Conservation (phyloP, 768 basidiomycete genomes). For the Lyophyllum decastes region DNA sequence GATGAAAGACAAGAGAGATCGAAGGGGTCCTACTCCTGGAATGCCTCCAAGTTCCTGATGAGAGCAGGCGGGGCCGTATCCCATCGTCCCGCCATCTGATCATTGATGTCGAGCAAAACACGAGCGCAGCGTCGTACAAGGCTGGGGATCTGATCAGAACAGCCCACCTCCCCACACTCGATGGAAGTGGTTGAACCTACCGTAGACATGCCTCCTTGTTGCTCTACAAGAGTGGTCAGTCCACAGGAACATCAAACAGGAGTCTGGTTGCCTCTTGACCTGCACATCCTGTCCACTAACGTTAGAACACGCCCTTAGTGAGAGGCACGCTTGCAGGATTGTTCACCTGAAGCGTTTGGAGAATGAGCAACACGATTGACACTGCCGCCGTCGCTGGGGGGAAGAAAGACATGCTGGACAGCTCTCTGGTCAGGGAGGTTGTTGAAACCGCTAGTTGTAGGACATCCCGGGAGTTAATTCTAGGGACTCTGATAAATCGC, state of each 20-base stretch:
- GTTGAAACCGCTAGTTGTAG: conserved; percentile 17
- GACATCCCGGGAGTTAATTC: conserved; percentile 16
- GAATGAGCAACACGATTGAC: conserved; percentile 40
- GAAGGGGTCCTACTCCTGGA: conserved; percentile 34
- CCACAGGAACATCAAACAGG: neutral
- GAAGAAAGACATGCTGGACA: conserved; percentile 31
- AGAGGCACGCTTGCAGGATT: neutral
- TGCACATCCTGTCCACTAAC: conserved; percentile 16
- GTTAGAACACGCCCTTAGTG: neutral
- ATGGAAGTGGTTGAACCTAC: neutral
- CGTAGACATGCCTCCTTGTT: conserved; percentile 42
- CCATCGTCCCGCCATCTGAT: conserved; percentile 47
- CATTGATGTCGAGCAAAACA: conserved; percentile 42
- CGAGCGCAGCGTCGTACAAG: conserved; percentile 40
- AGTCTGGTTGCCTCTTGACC: conserved; percentile 11
- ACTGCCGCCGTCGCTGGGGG: conserved; percentile 44
- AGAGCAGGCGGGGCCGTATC: conserved; percentile 41
- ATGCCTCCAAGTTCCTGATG: conserved; percentile 38
- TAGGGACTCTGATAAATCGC: conserved; percentile 14
- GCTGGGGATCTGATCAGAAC: conserved; percentile 1
- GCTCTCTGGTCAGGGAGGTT: conserved; percentile 19
- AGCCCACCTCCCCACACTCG: neutral
- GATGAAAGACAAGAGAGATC: neutral
- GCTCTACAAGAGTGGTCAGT: conserved; percentile 24
- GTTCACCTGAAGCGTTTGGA: conserved; percentile 46